A percentile compares a stretch with the other conserved stretches of the same genome.
Conservation (phyloP, 2,329 filamentous ascomycete species). For the Claviceps monticola region DNA sequence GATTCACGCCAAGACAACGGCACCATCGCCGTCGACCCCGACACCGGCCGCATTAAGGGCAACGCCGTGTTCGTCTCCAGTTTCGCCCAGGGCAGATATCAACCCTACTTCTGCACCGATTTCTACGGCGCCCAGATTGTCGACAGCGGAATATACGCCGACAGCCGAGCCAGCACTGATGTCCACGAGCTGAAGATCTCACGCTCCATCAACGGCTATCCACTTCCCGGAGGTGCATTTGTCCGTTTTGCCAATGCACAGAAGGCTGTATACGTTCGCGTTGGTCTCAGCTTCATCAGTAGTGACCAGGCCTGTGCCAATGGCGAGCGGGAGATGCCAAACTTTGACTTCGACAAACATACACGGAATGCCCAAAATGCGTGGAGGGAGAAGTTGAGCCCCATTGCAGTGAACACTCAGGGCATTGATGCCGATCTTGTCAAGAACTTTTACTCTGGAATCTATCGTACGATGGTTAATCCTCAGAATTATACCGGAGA, state of each 20-base stretch:
- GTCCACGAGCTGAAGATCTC: conserved; percentile 34
- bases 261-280: conserved; percentile 45
- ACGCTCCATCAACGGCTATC: conserved; percentile 36
- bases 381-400: conserved; percentile 49
- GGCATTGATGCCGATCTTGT: conserved; percentile 40
- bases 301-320: conserved; percentile 51
- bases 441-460: conserved; percentile 55
- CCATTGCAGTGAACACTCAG: conserved; percentile 38
- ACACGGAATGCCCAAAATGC: conserved; percentile 36
- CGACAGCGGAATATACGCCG: conserved; percentile 47
- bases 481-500: conserved; percentile 64
- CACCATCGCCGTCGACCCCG: conserved; percentile 37
- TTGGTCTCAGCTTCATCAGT: conserved; percentile 58
- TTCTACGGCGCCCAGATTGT: conserved; percentile 44
- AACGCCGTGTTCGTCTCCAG: conserved; percentile 48
- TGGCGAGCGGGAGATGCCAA: conserved; percentile 54
- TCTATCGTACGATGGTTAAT: conserved; percentile 60
- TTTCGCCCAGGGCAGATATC: conserved; percentile 49
- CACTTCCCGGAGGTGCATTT: conserved; percentile 48
- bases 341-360: conserved; percentile 47
- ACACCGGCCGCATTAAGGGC: conserved; percentile 49
- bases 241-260: conserved; percentile 40
- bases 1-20: conserved; percentile 45
- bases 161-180: conserved; percentile 37
- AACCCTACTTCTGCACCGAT: conserved; percentile 52